Conservation (phyloP, 2,329 filamentous ascomycete species). For the Trichoderma atrobrunneum region DNA sequence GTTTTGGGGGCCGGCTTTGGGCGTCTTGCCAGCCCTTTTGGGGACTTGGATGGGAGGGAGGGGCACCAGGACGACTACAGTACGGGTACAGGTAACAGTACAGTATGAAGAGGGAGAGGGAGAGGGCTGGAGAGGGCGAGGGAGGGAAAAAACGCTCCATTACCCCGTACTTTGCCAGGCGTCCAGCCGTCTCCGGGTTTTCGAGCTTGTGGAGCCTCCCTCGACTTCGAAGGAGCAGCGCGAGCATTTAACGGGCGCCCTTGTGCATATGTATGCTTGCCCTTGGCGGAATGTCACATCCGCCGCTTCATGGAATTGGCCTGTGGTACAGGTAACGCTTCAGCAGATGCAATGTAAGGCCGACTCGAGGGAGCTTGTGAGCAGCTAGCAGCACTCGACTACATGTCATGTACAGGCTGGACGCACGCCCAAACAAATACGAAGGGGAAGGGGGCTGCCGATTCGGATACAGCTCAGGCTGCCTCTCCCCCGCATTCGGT, state of each 20-base stretch:
- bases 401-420: neutral
- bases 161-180: slow-evolving; percentile 11
- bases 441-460: neutral
- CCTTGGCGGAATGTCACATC: slow-evolving; percentile 13
- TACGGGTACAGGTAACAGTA: no score
- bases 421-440: slow-evolving; percentile 7
- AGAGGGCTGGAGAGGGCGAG: neutral
- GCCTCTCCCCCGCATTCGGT: slow-evolving; percentile 8
- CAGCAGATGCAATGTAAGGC: neutral
- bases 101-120: neutral
- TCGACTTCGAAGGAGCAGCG: slow-evolving; percentile 12
- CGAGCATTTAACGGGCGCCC: slow-evolving; percentile 17
- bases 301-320: neutral
- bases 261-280: slow-evolving; percentile 15
- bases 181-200: slow-evolving; percentile 7
- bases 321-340: neutral
- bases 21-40: slow-evolving; percentile 7
- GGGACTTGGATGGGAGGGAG: neutral
- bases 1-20: slow-evolving; percentile 10
- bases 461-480: slow-evolving; percentile 5
- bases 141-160: neutral
- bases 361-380: neutral
- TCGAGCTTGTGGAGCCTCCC: slow-evolving; percentile 13
- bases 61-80: neutral
- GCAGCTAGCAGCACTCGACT: neutral